Evolutionary conservation across 2,329 filamentous ascomycete genomes (phyloP), one percentile per base, ranked within the genome.

Genomic region (Mycosphaerelloides madeirae): DNA sequence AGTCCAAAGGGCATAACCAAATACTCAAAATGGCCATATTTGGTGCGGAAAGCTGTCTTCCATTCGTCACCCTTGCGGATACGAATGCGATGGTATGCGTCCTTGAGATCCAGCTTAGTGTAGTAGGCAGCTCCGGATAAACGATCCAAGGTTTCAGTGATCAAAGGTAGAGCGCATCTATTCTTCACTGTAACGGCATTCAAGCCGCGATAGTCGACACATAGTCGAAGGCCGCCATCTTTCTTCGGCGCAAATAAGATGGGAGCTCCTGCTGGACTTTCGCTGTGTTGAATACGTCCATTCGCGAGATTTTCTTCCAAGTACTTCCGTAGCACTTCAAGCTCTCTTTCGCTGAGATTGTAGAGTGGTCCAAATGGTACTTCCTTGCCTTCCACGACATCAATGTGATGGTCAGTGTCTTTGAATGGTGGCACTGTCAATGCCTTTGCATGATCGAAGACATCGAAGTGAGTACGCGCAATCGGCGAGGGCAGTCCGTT

Each of bases 121-220:
- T 57, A 62, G 2, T 36, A 38, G n/a, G 41, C 50, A 2, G 43
- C 40, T 8, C 31, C 14, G 6, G 13, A 28, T 12, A 64, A 12
- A 1, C 37, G n/a, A 18, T 62, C 48, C 14, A 61, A 29, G 0
- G 51, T 51, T 40, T 66, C 48, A 3, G 38, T 38, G 22, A 65
- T 61, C 14, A 64, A 38, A 0, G 43, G 54, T 14, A 67, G 16
- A 1, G 43, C 50, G 31, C 61, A 60, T 2, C 43, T 19, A 44
- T 65, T 56, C 41, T 68, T 67, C 13, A 53, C 44, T 1, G 53
- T 67, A 15, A 65, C 50, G 2, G 33, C 16, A 41, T 67, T 67
- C 25, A 67, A 39, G 1, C 42, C 34, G 19, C 48, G 13, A 35
- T 65, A 67, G 36, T 67, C 54, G 6, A 66, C 43, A 44, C 50